phyloP scores from a whole-genome alignment of 2,329 filamentous ascomycete genomes.

The Apiospora phragmitis region DNA sequence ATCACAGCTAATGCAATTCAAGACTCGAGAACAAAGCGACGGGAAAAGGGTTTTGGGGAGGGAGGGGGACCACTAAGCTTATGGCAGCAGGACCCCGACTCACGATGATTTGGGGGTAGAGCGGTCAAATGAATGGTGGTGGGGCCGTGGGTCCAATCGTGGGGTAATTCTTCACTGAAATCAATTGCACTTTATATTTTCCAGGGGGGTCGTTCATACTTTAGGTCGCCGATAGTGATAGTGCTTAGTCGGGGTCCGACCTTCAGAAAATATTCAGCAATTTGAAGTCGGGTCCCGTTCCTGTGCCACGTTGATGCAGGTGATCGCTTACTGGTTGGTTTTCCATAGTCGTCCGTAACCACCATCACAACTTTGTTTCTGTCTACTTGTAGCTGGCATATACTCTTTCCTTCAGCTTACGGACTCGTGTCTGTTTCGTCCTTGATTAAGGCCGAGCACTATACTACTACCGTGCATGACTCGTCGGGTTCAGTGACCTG shows the following conservation, averaged over 20 bases:
- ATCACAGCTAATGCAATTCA: neutral
- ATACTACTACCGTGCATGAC: neutral
- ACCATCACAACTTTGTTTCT: neutral
- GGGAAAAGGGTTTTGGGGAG: neutral
- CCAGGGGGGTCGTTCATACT: neutral
- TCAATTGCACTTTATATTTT: neutral
- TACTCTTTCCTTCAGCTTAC: neutral
- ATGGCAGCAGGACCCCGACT: neutral
- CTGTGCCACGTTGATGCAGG: neutral
- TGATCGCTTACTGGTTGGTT: neutral
- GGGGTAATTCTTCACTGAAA: neutral
- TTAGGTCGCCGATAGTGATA: neutral
- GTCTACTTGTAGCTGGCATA: neutral
- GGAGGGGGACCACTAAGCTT: neutral
- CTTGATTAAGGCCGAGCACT: neutral
- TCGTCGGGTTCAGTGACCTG: neutral
- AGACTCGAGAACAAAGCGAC: neutral
- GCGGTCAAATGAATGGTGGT: slow-evolving; percentile 2
- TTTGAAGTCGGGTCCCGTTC: neutral
- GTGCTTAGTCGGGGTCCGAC: neutral
- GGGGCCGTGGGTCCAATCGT: neutral
- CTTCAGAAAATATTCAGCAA: neutral
- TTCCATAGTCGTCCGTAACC: neutral
- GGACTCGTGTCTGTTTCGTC: neutral
- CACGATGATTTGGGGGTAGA: neutral